A percentile compares a stretch with the other conserved stretches of the same genome.
Conservation (phyloP, 176 grass and related monocot genomes). For the Lolium perenne region DNA sequence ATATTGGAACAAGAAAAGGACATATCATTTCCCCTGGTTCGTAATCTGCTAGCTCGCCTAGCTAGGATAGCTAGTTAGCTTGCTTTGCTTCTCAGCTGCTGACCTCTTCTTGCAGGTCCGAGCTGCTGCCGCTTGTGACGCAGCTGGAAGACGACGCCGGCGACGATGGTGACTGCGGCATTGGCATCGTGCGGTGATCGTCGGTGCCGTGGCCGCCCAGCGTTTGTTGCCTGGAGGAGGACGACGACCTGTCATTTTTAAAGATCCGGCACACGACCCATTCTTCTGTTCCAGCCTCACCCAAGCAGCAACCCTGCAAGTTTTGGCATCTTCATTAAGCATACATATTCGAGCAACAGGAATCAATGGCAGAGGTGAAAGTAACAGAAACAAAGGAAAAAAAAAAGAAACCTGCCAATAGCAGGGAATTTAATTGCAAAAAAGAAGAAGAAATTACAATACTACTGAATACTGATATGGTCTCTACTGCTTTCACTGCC, state of each 20-base stretch:
- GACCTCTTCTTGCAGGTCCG: constrained; percentile 58
- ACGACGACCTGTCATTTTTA: constrained; percentile 41
- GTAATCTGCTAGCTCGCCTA: constrained; percentile 36
- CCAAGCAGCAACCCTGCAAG: constrained; percentile 54
- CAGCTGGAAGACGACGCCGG: constrained; percentile 65
- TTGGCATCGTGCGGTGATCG: neutral
- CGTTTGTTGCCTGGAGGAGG: constrained; percentile 3
- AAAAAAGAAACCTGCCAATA: neutral
- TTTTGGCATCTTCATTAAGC: neutral
- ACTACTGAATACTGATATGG: too few relatives aligned
- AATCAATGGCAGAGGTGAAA: neutral
- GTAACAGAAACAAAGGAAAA: neutral
- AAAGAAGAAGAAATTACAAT: neutral
- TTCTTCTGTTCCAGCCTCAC: constrained; percentile 30
- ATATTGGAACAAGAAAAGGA: constrained; percentile 28
- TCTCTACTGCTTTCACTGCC: too few relatives aligned
- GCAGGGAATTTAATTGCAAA: neutral
- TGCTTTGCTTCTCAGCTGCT: constrained; percentile 39
- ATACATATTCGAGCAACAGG: neutral
- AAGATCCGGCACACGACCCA: constrained; percentile 90
- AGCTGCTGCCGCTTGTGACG: constrained; percentile 54
- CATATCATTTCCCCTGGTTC: constrained; percentile 27
- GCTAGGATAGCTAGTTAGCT: constrained; percentile 26
- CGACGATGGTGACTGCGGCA: neutral
- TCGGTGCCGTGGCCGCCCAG: neutral